These are phyloP conservation scores for Penicillium rolfsii DNA, from an alignment of 2,329 filamentous ascomycete species.

Conservation along the genomic window DNA sequence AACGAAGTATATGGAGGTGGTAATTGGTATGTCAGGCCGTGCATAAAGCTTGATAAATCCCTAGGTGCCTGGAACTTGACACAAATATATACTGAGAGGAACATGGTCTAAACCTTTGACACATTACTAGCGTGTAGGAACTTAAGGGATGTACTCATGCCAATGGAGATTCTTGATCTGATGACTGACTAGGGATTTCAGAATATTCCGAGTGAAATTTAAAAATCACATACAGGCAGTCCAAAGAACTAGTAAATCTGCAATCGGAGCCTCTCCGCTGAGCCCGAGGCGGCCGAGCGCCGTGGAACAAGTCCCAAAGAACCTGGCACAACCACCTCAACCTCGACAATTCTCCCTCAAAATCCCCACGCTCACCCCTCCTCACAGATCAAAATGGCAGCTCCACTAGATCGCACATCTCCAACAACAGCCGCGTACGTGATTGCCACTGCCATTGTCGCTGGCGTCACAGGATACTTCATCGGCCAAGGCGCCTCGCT, in stretches of 20 bases:
- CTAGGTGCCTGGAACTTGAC: too few relatives aligned
- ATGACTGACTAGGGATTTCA: too few relatives aligned
- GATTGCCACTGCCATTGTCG: slow-evolving; percentile 72
- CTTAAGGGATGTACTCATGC: too few relatives aligned
- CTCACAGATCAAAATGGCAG: slow-evolving; percentile 35
- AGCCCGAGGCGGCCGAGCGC: background rate
- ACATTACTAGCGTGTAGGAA: too few relatives aligned
- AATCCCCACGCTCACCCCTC: background rate
- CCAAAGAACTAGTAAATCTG: background rate
- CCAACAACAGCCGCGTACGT: slow-evolving; percentile 64
- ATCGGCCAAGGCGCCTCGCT: slow-evolving; percentile 67
- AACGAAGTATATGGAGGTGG: too few relatives aligned
- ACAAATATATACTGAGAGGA: too few relatives aligned
- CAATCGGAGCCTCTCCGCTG: background rate
- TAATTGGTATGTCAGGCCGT: too few relatives aligned
- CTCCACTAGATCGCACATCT: slow-evolving; percentile 45
- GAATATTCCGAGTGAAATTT: too few relatives aligned
- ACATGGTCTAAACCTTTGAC: too few relatives aligned
- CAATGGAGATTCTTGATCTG: too few relatives aligned
- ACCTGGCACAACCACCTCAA: background rate
- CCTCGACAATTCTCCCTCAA: slow-evolving; percentile 1
- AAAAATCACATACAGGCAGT: too few relatives aligned
- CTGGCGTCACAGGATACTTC: slow-evolving; percentile 77
- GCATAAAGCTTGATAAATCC: too few relatives aligned
- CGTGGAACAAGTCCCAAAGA: slow-evolving; percentile 1